Evolutionary conservation across 371 early-diverging fungal genomes (phyloP).

Genomic region (Circinella umbellata): DNA sequence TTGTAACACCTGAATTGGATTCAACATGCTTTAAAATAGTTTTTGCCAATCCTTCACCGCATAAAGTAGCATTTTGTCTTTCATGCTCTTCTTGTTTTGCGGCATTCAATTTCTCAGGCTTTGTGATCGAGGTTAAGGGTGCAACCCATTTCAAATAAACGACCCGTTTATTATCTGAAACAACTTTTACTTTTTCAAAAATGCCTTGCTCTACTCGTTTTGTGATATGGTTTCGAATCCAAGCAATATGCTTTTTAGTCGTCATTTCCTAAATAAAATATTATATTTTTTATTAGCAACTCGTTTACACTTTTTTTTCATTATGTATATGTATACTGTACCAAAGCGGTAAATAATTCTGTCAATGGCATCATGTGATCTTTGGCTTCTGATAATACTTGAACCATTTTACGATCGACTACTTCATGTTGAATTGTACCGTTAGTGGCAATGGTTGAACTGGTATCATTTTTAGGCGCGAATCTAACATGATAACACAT

Average conservation of each 20-base stretch:
- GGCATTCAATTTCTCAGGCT: neutral
- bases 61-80: neutral
- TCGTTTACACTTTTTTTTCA: no score
- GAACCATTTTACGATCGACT: slow-evolving; percentile 3
- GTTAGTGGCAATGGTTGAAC: neutral
- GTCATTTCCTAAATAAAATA: slow-evolving; percentile 8
- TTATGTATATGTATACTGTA: neutral
- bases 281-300: neutral
- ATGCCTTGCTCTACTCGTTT: slow-evolving; percentile 14
- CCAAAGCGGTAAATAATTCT: slow-evolving; percentile 10
- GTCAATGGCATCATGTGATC: slow-evolving; percentile 10
- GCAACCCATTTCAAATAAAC: neutral
- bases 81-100: neutral
- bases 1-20: slow-evolving; percentile 11
- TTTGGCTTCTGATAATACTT: slow-evolving; percentile 9
- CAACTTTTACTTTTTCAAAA: slow-evolving; percentile 18
- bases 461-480: neutral
- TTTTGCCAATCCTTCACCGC: neutral
- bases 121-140: neutral
- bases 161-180: neutral
- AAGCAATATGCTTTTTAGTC: slow-evolving; percentile 15
- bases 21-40: neutral
- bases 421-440: neutral
- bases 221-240: slow-evolving; percentile 13
- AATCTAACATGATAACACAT: slow-evolving; percentile 15